Conservation (phyloP, 1,139 yeast species). For the Suhomyces chickasaworum region DNA sequence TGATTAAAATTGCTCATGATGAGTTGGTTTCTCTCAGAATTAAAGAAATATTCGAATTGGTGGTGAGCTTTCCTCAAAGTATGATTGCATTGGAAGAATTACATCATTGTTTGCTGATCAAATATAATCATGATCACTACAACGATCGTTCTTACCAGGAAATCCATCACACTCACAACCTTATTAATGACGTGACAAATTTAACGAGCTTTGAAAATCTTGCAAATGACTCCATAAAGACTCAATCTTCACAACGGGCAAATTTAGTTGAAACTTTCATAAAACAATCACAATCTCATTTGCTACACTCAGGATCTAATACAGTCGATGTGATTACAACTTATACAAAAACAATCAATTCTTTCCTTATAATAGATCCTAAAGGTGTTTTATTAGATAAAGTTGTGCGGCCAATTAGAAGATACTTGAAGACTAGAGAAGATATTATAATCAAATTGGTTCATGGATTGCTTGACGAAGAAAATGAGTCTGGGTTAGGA, state of each 20-base stretch:
- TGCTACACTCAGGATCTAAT: constrained; percentile 81
- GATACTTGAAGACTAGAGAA: constrained; percentile 63
- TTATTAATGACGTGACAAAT: constrained; percentile 16
- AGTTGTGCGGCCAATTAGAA: constrained; percentile 72
- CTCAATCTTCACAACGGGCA: constrained; percentile 48
- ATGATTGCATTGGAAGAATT: constrained; percentile 65
- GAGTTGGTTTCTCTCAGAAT: constrained; percentile 56
- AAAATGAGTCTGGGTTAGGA: constrained; percentile 43
- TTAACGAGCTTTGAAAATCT: constrained; percentile 23
- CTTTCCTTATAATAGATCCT: constrained; percentile 81
- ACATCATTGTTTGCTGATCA: constrained; percentile 45
- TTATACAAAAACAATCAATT: constrained; percentile 71
- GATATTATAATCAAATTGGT: constrained; percentile 76
- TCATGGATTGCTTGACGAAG: constrained; percentile 62
- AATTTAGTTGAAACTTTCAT: constrained; percentile 59
- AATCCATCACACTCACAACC: constrained; percentile 11
- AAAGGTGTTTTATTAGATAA: constrained; percentile 80
- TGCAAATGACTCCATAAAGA: constrained; percentile 24
- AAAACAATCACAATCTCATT: constrained; percentile 45
- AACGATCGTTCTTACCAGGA: constrained; percentile 9
- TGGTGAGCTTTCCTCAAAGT: constrained; percentile 60
- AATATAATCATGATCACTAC: constrained; percentile 20
- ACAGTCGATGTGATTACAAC: constrained; percentile 72
- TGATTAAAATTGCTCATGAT: constrained; percentile 43
- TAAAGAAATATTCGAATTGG: constrained; percentile 65